Percentiles rank a stretch among this genome's conserved stretches.
phyloP scores from a whole-genome alignment of 768 basidiomycete species.

The Phanerochaete carnosa region DNA sequence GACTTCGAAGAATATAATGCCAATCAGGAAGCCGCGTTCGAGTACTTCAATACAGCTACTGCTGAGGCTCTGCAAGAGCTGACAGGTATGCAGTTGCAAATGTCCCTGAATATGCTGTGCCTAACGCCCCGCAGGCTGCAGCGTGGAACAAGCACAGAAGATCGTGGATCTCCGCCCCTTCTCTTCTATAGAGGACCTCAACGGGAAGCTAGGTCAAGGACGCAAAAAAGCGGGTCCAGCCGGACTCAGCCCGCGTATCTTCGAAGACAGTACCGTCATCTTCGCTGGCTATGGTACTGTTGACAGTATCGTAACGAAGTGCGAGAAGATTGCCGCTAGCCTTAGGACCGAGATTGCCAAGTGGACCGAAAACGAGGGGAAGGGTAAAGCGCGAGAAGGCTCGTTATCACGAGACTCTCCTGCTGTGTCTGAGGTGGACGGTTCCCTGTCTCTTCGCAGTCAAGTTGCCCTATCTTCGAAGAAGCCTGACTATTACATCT shows the following conservation, averaged over 20 bases:
- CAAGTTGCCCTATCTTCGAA: slow-evolving; percentile 39
- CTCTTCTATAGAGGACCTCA: slow-evolving; percentile 68
- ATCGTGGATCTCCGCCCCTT: slow-evolving; percentile 84
- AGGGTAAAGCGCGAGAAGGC: slow-evolving; percentile 37
- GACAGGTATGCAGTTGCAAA: slow-evolving; percentile 49
- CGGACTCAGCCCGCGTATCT: slow-evolving; percentile 85
- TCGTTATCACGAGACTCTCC: slow-evolving; percentile 17
- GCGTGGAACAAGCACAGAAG: slow-evolving; percentile 70
- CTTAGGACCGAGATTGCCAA: slow-evolving; percentile 73
- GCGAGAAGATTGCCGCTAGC: slow-evolving; percentile 79
- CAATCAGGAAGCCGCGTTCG: slow-evolving; percentile 50
- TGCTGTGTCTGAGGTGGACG: slow-evolving; percentile 47
- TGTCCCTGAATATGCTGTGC: background rate
- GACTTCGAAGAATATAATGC: slow-evolving; percentile 32
- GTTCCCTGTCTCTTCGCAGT: slow-evolving; percentile 55
- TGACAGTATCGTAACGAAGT: slow-evolving; percentile 83
- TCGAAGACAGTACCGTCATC: slow-evolving; percentile 86
- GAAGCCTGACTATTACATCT: slow-evolving; percentile 62
- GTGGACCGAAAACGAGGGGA: slow-evolving; percentile 49
- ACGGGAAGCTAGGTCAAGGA: slow-evolving; percentile 73
- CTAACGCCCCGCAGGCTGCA: slow-evolving; percentile 55
- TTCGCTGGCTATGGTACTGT: slow-evolving; percentile 85
- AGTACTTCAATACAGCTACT: slow-evolving; percentile 65
- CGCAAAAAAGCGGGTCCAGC: slow-evolving; percentile 80
- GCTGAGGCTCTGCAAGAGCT: slow-evolving; percentile 68